These are phyloP conservation scores for Colletotrichum tropicale DNA, from an alignment of 2,329 filamentous ascomycete genomes.

Conservation along the genomic window DNA sequence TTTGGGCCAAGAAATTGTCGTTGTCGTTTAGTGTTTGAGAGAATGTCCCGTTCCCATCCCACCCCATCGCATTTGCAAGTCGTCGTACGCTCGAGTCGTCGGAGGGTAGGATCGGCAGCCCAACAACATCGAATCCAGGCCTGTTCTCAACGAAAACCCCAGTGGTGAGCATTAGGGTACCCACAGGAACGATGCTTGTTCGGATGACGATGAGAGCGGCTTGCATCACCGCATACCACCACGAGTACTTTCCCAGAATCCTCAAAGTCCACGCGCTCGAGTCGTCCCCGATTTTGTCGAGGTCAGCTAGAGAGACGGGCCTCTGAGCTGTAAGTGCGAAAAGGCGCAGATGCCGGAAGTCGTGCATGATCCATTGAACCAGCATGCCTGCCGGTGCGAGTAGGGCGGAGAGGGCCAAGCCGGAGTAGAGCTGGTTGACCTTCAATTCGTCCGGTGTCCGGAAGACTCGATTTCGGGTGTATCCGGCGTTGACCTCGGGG, in stretches of 20 bases:
- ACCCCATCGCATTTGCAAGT: neutral
- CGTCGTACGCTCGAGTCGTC: neutral
- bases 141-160: neutral
- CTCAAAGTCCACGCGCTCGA: neutral
- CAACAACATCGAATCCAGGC: neutral
- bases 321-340: constrained; percentile 4
- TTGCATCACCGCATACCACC: constrained; percentile 6
- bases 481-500: neutral
- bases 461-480: neutral
- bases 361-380: constrained; percentile 12
- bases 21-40: neutral
- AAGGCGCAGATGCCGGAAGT: neutral
- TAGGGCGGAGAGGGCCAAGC: neutral
- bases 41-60: neutral
- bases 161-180: neutral
- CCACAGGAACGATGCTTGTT: constrained; percentile 1
- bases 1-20: neutral
- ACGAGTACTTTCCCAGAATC: neutral
- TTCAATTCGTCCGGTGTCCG: neutral
- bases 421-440: constrained; percentile 11
- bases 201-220: neutral
- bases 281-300: constrained; percentile 3
- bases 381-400: constrained; percentile 7
- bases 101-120: neutral
- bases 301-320: neutral